Conservation (phyloP, 179 eudicot species). For the Nepenthes alata region DNA sequence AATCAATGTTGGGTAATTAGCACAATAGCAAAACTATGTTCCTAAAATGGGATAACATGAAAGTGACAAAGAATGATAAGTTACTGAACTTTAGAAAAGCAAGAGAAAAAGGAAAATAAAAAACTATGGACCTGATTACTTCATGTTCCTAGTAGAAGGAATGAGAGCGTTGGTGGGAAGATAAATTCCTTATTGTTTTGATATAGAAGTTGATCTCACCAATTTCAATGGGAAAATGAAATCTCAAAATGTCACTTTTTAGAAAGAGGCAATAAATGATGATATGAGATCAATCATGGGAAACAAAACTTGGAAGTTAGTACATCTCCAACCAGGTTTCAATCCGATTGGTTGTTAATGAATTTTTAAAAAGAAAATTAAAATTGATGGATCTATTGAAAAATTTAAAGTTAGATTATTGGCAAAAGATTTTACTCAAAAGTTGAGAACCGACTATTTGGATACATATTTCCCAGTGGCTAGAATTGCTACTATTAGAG, state of each 20-base stretch:
- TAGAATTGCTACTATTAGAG: not conserved
- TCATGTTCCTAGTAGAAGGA: not conserved
- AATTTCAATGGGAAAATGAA: too few relatives aligned
- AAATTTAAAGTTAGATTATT: not conserved
- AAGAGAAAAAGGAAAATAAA: not conserved
- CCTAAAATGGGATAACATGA: not conserved
- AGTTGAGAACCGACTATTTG: not conserved
- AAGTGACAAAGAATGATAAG: not conserved
- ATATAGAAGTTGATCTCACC: not conserved
- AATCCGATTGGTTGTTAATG: too few relatives aligned
- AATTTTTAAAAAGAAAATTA: not conserved
- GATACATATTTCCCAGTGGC: not conserved
- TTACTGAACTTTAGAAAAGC: not conserved
- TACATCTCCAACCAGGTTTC: too few relatives aligned
- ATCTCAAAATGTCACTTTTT: not conserved
- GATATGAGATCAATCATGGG: not conserved
- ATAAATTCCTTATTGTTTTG: not conserved
- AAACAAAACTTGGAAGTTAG: too few relatives aligned
- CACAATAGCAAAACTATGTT: not conserved
- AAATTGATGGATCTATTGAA: not conserved
- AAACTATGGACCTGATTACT: not conserved
- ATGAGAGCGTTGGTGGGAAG: not conserved
- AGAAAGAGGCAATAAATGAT: constrained; percentile 1
- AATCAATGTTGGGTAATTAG: not conserved
- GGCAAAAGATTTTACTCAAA: not conserved